Evolutionary conservation across 805 yeast species (phyloP), one percentile per base, ranked within the genome.

Genomic region (Suhomyces kilbournensis): DNA sequence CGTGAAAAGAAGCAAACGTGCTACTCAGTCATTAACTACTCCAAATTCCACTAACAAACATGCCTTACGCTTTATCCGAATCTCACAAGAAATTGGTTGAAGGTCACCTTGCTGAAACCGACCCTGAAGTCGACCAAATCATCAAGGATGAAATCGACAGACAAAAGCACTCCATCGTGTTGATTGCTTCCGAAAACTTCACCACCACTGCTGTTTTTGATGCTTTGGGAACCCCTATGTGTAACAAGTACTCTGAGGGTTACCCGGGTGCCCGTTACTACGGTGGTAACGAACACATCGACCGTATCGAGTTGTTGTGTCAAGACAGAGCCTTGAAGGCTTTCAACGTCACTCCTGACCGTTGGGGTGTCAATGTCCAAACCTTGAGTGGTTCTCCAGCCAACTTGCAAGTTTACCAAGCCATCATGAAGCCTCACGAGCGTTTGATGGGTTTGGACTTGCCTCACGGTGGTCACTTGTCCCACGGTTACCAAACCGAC

Each of bases 351-450:
- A 82, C 86, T 58, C 81, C 94, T 35, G 87, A 79, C 44, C 76
- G 86, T 68, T 93, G 99, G 99, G 99, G 99, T 46, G 98, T 93
- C 62, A 93, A 93, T 61, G 99, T 93, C 48, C 99, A 93, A 77
- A 78, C 97, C 2, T 79, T 93, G 62, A 88, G 96, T 51, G 99
- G 99, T 56, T 92, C 97, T 6, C 97, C 98, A 59, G 98, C 98
- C 51, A 93, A 93, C 73, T 80, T 93, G 70, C 90, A 93, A 63
- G 91, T 91, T 32, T 93, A 93, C 73, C 88, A 91, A 52, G 96
- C 97, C 28, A 72, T 93, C 47, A 73, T 93, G 82, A 86, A 88
- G 63, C 90, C 88, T 48, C 94, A 91, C 59, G 98, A 91, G 65
- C 84, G 98, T 71, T 74, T 93, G 59, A 93, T 93, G 99, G 99